These are phyloP conservation scores for Ophiosphaerella narmari DNA, from an alignment of 2,329 filamentous ascomycete species.

Conservation along the genomic window DNA sequence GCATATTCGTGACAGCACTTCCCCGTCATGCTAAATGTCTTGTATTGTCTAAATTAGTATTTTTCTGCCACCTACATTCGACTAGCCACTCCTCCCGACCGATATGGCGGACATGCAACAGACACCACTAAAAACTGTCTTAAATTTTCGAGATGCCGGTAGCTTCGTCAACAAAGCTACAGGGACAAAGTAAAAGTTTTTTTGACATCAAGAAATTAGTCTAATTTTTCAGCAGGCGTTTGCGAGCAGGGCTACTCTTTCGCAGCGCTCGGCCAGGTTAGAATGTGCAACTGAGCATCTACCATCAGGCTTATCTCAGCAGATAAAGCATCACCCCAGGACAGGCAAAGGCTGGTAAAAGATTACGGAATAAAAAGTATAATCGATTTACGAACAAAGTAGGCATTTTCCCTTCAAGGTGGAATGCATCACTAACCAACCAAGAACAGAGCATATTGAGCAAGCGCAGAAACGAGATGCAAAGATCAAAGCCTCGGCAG, in stretches of 20 bases:
- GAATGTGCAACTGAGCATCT: neutral
- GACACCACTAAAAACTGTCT: conserved; percentile 34
- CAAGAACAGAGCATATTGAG: conserved; percentile 73
- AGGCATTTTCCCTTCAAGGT: conserved; percentile 22
- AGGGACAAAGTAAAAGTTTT: conserved; percentile 16
- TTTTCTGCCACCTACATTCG: neutral
- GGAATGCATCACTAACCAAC: conserved; percentile 2
- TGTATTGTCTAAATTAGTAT: too few relatives aligned
- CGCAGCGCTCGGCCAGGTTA: conserved; percentile 44
- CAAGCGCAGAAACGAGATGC: conserved; percentile 66
- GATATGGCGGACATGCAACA: conserved; percentile 8
- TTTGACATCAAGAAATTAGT: neutral
- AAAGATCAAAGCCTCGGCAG: conserved; percentile 51
- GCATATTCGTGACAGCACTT: neutral
- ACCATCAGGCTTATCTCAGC: conserved; percentile 11
- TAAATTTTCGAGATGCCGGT: conserved; percentile 47
- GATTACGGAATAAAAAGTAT: conserved; percentile 71
- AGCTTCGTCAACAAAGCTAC: conserved; percentile 32
- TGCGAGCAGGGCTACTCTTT: conserved; percentile 37
- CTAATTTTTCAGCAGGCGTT: conserved; percentile 16
- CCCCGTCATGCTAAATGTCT: too few relatives aligned
- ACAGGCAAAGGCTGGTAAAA: conserved; percentile 63
- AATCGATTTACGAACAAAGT: conserved; percentile 80
- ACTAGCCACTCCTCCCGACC: neutral
- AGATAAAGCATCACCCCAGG: conserved; percentile 73